Base-by-base conservation (phyloP, 805 yeast genomes). In the Tetrapisispora phaffii region DNA sequence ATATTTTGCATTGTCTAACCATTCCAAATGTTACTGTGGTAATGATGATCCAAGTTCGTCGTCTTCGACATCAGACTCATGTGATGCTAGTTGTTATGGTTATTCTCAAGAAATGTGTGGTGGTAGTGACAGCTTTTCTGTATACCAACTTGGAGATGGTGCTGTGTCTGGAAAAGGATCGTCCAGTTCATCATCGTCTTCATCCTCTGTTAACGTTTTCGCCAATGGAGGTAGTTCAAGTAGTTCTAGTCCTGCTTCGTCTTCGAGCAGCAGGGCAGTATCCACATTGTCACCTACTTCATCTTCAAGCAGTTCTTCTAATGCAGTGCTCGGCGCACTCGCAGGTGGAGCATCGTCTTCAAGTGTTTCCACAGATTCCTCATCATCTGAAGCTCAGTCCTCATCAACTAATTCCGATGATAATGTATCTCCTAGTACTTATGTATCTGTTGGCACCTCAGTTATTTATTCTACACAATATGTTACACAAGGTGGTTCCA, bases 31-130 rank as follows among this genome's bases (percentile, higher is more conserved):
- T 47, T 63, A 56, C 44, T 63, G 68, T 50, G 64, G 66, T 17
- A 52, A 55, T 43, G 46, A 50, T 13, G 44, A 49, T 31, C 60
- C 65, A 2, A 34, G 51, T 7, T 29, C 34, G 10, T 41, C 50
- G 12, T 49, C 49, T n/a, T 26, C 56, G 4, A 41, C 51, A 9
- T 37, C 58, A 3, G 37, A 24, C 12, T 40, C 52, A 4, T 62
- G 67, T 48, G 45, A 50, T 44, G 50, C 60, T 0, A 31, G 52
- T 6, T 85, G 95, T 61, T 63, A 55, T 31, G 93, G 87, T 7
- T 84, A 71, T 55, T 69, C 71, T 6, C 8, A 39, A 1, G 83
- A 82, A 47, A 67, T 58, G 44, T 85, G 95, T 65, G 87, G 87
- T 50, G 82, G 82, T 33, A 66, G 73, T 16, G 44, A 56, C 38